phyloP scores from a whole-genome alignment of 306 rosid species.

The Senna siamea region DNA sequence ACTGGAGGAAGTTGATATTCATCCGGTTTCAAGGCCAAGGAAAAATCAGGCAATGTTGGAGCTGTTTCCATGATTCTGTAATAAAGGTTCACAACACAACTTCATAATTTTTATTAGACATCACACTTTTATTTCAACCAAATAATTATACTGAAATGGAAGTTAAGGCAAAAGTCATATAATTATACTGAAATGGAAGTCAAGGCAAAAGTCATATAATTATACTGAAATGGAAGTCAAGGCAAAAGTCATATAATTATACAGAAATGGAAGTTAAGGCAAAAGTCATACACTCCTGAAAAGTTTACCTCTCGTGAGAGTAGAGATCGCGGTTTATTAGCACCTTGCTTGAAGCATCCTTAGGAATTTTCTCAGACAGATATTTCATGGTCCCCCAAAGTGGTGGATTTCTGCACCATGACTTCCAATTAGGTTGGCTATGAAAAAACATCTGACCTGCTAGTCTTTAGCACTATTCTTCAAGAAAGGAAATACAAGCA shows the following conservation, averaged over 20 bases:
- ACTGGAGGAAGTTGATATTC: constrained; percentile 91
- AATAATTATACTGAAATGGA: constrained; percentile 10
- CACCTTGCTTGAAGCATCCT: constrained; percentile 96
- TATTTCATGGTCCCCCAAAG: constrained; percentile 97
- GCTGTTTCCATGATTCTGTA: constrained; percentile 96
- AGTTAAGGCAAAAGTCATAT: constrained; percentile 5
- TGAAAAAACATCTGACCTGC: constrained; percentile 11
- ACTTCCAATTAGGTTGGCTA: constrained; percentile 32
- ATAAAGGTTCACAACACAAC: constrained; percentile 35
- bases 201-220: constrained; percentile 2
- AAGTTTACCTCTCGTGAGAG: constrained; percentile 71
- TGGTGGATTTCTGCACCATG: constrained; percentile 77
- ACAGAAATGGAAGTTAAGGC: neutral
- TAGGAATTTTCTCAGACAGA: constrained; percentile 91
- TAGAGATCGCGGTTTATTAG: constrained; percentile 90
- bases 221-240: too few relatives aligned
- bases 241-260: too few relatives aligned
- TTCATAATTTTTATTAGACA: constrained; percentile 12
- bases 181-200: too few relatives aligned
- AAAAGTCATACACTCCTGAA: neutral
- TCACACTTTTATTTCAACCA: constrained; percentile 24
- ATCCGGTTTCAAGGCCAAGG: constrained; percentile 94
- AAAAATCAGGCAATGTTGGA: constrained; percentile 94
- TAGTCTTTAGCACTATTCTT: constrained; percentile 6
- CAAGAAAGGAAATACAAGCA: constrained; percentile 18